Base-by-base conservation (phyloP, 1,139 yeast species). In the Yamadazyma mexicana region DNA sequence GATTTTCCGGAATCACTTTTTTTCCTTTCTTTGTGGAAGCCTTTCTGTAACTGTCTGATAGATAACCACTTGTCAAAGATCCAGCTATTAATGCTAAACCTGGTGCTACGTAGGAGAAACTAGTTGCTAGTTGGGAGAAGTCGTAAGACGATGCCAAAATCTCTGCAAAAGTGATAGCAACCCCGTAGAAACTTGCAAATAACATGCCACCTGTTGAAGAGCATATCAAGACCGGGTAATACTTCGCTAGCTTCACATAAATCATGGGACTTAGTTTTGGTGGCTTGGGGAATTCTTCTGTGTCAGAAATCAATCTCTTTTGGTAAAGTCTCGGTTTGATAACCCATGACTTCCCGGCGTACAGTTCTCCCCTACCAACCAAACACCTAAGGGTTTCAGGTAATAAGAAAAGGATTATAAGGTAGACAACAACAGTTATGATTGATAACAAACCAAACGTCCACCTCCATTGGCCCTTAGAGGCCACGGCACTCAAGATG, bases 341-440 rank as follows among this genome's bases (percentile, higher is more conserved):
- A 27, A 66, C 38, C 52, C 56, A 52, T 0, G 54, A 39, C 5
- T 47, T 40, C n/a, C 14, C 5, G 18, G 28, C 39, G 34, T 55
- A 55, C 24, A 47, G 45, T 23, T 59, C 69, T 2, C 80, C 81
- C 50, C 75, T 69, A 0, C 85, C 85, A 9, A 79, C 83, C 16
- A 78, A 59, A 43, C 69, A 75, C 23, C 83, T 54, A 34, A 77
- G 54, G 0, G 83, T 79, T 48, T 79, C 84, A 2, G 84, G 83
- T 12, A 77, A 56, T 16, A 72, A 56, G 17, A 71, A 61, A 15
- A 71, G 40, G 0, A 77, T 70, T n/a, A 61, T 17, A 0, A 69
- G 2, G 35, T 71, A 66, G 0, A 69, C 71, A 3, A 66, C 47
- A 0, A 56, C 62, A 1, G 79, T 75, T 45, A 74, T 47, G 1